A percentile compares a stretch with the other conserved stretches of the same genome.
Evolutionary conservation across 306 rosid genomes (phyloP).

Genomic region (Gastrolobium villosum): DNA sequence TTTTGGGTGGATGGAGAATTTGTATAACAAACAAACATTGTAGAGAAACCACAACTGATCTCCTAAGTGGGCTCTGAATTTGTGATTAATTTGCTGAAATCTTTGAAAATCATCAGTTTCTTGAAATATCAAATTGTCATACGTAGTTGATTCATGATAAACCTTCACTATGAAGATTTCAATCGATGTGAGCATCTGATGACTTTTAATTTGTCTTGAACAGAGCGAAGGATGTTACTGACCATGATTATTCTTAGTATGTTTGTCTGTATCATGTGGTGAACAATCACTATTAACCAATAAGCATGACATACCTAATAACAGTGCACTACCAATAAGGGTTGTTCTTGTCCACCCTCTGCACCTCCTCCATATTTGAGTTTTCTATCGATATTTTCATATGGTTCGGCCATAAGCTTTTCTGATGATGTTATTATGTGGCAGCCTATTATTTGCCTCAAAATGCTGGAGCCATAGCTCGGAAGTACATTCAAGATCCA

Average conservation of each 20-base stretch:
- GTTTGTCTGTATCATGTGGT: constrained; percentile 17
- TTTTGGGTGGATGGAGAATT: constrained; percentile 17
- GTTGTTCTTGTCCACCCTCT: constrained; percentile 8
- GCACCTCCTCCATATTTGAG: constrained; percentile 8
- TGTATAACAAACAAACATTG: neutral
- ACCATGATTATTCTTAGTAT: constrained; percentile 24
- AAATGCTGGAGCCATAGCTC: constrained; percentile 94
- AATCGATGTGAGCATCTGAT: constrained; percentile 1
- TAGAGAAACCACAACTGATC: neutral
- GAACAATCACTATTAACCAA: constrained; percentile 27
- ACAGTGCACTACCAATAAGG: neutral
- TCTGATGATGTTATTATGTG: constrained; percentile 44
- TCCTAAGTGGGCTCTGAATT: neutral
- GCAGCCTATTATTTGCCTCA: constrained; percentile 96
- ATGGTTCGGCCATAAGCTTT: constrained; percentile 29
- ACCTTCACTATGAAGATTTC: constrained; percentile 19
- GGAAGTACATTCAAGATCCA: constrained; percentile 84
- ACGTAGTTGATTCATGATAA: constrained; percentile 10
- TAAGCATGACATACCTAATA: constrained; percentile 33
- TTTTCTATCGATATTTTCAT: constrained; percentile 29
- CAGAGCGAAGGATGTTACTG: neutral
- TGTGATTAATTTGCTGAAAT: constrained; percentile 4
- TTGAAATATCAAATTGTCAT: constrained; percentile 8
- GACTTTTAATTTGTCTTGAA: constrained; percentile 20
- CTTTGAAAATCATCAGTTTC: constrained; percentile 20